Evolutionary conservation across 441 rosid species (phyloP), one percentile per base, ranked within the genome.

Genomic region (Gossypium schwendimanii): DNA sequence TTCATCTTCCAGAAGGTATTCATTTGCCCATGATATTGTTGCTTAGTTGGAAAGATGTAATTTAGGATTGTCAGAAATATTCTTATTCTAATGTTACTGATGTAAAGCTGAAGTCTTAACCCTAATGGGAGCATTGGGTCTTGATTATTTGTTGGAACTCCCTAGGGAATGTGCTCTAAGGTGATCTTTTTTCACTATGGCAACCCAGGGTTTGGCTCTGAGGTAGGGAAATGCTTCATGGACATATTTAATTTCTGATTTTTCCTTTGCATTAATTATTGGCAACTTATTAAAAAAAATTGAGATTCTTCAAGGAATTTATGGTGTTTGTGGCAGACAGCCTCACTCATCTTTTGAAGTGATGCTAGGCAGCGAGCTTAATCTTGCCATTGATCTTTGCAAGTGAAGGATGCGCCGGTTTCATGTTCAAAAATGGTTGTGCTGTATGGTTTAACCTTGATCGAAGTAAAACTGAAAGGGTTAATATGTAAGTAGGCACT

Each of bases 81-180:
- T 71, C 67, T 21, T 45, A 47, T 72, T 12, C 69, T 28, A 20
- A 49, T 12, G 18, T 47, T 50, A 28, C 60, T 49, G 47, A 61
- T 31, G 17, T 71, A 55, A 70, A 70, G 73, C 36, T 14, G 64
- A 55, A 69, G 28, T 53, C 62, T 57, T 70, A 8, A 21, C 53
- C 39, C 17, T 26, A 69, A 11, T 69, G 72, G 71, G 49, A 69
- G 72, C 31, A 31, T 36, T 57, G n/a, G 54, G 53, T 11, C 53
- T 70, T 69, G 60, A 31, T 53, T 69, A 36, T 53, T 31, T 53
- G 20, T 21, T 54, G 31, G 20, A 69, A 69, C 31, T 69, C 18
- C 47, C 61, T 52, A 5, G 49, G 61, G 60, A 31, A 53, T 52
- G 24, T 14, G 49, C 61, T 53, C 72, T 20, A 17, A 31, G 72